Conservation (phyloP, 768 basidiomycete species). For the Kondoa malvinella region DNA sequence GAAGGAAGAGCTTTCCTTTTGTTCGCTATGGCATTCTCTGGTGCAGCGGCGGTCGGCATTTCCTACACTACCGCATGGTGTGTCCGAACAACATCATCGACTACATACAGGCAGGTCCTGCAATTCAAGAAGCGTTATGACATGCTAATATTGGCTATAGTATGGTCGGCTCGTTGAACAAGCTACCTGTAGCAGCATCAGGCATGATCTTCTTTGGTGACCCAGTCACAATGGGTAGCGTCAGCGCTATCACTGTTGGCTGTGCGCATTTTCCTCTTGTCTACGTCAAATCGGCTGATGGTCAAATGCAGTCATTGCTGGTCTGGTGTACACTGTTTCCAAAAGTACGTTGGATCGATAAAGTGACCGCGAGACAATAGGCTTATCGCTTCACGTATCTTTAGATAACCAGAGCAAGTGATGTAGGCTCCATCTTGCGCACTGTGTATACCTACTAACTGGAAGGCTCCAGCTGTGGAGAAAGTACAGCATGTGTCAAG, state of each 20-base stretch:
- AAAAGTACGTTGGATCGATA: not conserved
- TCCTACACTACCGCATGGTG: slow-evolving; percentile 99
- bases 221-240: slow-evolving; percentile 65
- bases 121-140: not conserved
- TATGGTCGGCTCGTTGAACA: slow-evolving; percentile 95
- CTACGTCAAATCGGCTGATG: too few relatives aligned
- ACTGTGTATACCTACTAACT: too few relatives aligned
- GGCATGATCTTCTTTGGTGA: slow-evolving; percentile 97
- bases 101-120: slow-evolving; percentile 62
- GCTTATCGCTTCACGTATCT: too few relatives aligned
- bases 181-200: slow-evolving; percentile 94
- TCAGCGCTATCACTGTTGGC: slow-evolving; percentile 69
- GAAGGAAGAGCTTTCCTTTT: slow-evolving; percentile 62
- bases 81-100: slow-evolving; percentile 82
- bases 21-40: slow-evolving; percentile 81
- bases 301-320: not conserved
- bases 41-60: slow-evolving; percentile 93
- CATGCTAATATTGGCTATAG: slow-evolving; percentile 33
- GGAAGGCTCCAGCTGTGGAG: too few relatives aligned
- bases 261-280: too few relatives aligned
- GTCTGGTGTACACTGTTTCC: not conserved
- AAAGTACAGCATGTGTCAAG: too few relatives aligned
- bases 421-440: too few relatives aligned
- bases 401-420: too few relatives aligned
- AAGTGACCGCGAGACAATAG: not conserved